These are phyloP conservation scores for Pseudocercospora macadamiae DNA, from an alignment of 2,329 filamentous ascomycete species.

Conservation along the genomic window DNA sequence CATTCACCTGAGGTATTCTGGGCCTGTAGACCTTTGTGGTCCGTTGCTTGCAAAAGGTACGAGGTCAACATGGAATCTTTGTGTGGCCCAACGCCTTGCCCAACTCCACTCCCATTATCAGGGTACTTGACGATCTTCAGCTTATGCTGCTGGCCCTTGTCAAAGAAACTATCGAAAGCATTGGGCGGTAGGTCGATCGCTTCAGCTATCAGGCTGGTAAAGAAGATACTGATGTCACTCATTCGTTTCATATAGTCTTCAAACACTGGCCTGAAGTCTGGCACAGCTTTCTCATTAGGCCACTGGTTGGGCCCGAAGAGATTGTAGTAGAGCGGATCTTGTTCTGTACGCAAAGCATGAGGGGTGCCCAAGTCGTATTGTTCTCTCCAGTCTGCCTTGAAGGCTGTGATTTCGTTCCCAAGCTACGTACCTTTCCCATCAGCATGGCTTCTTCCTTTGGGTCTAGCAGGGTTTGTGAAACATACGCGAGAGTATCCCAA, in stretches of 20 bases:
- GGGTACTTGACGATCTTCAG: conserved; percentile 88
- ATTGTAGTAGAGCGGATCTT: conserved; percentile 72
- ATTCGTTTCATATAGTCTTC: conserved; percentile 77
- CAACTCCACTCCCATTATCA: conserved; percentile 61
- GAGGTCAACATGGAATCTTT: conserved; percentile 84
- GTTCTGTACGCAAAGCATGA: conserved; percentile 65
- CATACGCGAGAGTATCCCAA: conserved; percentile 19
- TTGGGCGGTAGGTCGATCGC: conserved; percentile 70
- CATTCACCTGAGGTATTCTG: conserved; percentile 78
- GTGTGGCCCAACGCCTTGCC: conserved; percentile 73
- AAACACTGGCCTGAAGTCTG: conserved; percentile 69
- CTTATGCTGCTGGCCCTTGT: conserved; percentile 74
- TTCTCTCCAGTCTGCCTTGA: conserved; percentile 76
- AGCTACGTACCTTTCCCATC: conserved; percentile 1
- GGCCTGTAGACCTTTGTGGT: conserved; percentile 78
- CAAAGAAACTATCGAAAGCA: conserved; percentile 80
- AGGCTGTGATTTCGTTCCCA: conserved; percentile 68
- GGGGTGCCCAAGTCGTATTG: conserved; percentile 86
- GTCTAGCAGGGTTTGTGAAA: background rate
- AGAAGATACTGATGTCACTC: conserved; percentile 70
- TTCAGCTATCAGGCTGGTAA: conserved; percentile 81
- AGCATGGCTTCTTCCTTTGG: background rate
- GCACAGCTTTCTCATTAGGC: conserved; percentile 67
- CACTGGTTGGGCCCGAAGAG: conserved; percentile 50
- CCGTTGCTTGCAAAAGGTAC: conserved; percentile 77